Base-by-base conservation (phyloP, 257 asterid species). In the Solanum clarkiae region DNA sequence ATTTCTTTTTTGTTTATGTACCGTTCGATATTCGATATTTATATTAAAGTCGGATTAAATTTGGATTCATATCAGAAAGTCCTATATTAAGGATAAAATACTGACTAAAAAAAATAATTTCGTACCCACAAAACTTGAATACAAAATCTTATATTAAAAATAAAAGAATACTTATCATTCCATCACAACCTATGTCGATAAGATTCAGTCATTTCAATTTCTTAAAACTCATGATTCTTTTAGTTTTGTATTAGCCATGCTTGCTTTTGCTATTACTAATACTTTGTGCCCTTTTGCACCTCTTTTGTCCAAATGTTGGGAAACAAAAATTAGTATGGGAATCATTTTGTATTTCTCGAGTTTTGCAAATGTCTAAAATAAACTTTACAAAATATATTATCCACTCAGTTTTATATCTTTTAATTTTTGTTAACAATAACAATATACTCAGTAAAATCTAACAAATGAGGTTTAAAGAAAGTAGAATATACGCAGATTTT, bases 401-500 rank as follows among this genome's bases (percentile, higher is more conserved):
- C 7, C 47, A 4, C 47, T 44, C 9, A 6, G 10, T 44, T 36
- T 36, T 36, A 36, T 36, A 32, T 32, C 3, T 32, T 32, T 32
- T 32, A 32, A 32, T 32, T 0, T 32, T 32, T 29, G 3, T 29
- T 29, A 29, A 29, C 3, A 29, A 29, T 29, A 32, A 32, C 1
- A 32, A 32, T 32, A 32, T 32, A 32, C 1, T 2, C 4, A 32
- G 0, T 32, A 32, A 0, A 32, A 32, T 32, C 1, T 0, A 32
- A 32, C 1, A 32, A 32, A 0, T 32, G 0, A 3, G 0, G 0
- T 32, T 32, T 3, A 0, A 0, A 3, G 4, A 3, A 0, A 3
- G 3, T 32, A 32, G 36, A 32, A 32, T 32, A 32, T 32, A 32
- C 4, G 0, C 36, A 32, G 3, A 29, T 29, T 0, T 29, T 29